A percentile compares a stretch with the other conserved stretches of the same genome.
Conservation (phyloP, 306 rosid species). For the Hippophae gyantsensis region DNA sequence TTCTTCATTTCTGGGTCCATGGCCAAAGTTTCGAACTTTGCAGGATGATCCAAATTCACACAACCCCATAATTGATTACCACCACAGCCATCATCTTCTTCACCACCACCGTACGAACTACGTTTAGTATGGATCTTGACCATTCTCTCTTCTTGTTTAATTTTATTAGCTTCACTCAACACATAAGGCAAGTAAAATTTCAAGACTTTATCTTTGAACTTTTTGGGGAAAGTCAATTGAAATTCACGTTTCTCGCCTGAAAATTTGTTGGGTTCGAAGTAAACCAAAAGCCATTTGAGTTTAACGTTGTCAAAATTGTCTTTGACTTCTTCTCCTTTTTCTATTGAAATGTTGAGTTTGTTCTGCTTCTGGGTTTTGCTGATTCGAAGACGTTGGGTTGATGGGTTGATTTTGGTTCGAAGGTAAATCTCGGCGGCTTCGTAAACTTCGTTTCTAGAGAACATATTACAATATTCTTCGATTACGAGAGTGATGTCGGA, state of each 20-base stretch:
- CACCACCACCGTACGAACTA: background rate
- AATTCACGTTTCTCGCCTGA: background rate
- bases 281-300: constrained; percentile 1
- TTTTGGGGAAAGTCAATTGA: background rate
- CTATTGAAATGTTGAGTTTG: background rate
- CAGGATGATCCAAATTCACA: background rate
- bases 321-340: background rate
- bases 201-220: background rate
- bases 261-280: background rate
- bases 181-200: constrained; percentile 1
- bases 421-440: constrained; percentile 4
- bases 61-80: background rate
- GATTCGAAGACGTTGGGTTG: background rate
- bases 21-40: background rate
- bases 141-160: background rate
- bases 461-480: background rate
- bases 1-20: too few species aligned
- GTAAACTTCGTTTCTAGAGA: background rate
- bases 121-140: background rate
- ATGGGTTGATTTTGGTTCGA: background rate
- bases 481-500: constrained; percentile 12
- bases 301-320: background rate
- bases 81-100: background rate
- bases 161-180: background rate
- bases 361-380: background rate